Percentiles rank a stretch among this genome's conserved stretches.
phyloP scores from a whole-genome alignment of 768 basidiomycete species.

The Hygrophorus pudorinus region DNA sequence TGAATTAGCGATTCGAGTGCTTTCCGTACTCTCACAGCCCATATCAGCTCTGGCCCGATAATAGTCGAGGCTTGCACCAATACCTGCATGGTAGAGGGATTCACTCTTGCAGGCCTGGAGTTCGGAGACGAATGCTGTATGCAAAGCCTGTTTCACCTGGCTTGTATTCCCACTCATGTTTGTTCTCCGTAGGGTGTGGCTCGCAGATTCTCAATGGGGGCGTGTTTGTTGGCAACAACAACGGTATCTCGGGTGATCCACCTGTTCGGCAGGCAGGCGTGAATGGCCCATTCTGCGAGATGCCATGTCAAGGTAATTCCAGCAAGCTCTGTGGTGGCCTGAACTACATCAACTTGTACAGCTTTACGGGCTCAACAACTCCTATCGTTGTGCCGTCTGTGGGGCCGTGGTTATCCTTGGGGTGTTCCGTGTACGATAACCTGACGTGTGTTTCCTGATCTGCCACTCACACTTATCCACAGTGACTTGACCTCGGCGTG shows the following conservation, averaged over 20 bases:
- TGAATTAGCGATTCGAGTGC: too few relatives aligned
- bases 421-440: too few relatives aligned
- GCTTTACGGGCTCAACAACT: too few relatives aligned
- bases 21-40: not conserved
- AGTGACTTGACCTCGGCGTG: too few relatives aligned
- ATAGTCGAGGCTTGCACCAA: conserved; percentile 30
- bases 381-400: too few relatives aligned
- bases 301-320: conserved; percentile 10
- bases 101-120: conserved; percentile 31
- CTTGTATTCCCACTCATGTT: not conserved
- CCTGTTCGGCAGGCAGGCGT: too few relatives aligned
- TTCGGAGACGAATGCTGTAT: conserved; percentile 16
- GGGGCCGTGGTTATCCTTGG: too few relatives aligned
- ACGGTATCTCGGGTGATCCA: too few relatives aligned
- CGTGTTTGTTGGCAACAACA: too few relatives aligned
- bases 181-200: not conserved
- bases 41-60: conserved; percentile 7
- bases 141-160: not conserved
- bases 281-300: not conserved
- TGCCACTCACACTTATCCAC: too few relatives aligned
- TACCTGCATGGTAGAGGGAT: conserved; percentile 29
- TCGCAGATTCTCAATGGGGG: too few relatives aligned
- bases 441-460: too few relatives aligned
- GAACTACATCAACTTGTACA: conserved; percentile 5
- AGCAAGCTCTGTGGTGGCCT: conserved; percentile 12